phyloP scores from a whole-genome alignment of 1,139 yeast genomes.

The Magnusiomyces ingens region DNA sequence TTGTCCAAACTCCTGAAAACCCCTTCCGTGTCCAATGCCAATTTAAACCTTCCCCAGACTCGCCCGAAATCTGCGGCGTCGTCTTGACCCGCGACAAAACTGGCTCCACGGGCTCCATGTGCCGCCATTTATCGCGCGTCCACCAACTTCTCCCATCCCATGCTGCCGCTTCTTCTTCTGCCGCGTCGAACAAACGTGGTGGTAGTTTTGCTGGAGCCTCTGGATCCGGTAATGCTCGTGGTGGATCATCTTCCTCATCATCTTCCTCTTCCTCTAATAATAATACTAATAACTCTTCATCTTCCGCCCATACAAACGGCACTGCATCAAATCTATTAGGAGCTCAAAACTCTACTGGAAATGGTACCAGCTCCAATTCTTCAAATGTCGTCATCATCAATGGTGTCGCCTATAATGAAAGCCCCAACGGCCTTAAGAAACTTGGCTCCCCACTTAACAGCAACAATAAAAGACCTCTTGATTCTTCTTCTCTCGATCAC shows the following conservation, averaged over 20 bases:
- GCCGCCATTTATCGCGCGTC: conserved; percentile 16
- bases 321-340: too few species aligned
- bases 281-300: not conserved
- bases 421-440: too few species aligned
- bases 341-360: too few species aligned
- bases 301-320: too few species aligned
- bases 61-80: conserved; percentile 14
- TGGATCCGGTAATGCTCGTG: not conserved
- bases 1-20: conserved; percentile 16
- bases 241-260: not conserved
- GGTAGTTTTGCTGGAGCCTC: conserved; percentile 3
- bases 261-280: not conserved
- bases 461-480: not conserved
- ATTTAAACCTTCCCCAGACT: conserved; percentile 4
- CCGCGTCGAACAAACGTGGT: conserved; percentile 4
- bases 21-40: conserved; percentile 17
- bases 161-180: conserved; percentile 1
- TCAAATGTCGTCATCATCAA: not conserved
- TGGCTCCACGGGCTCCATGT: conserved; percentile 18
- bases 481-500: not conserved
- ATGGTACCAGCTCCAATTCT: not conserved
- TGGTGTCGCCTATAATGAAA: too few species aligned
- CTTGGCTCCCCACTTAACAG: too few species aligned
- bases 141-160: conserved; percentile 12
- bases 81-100: conserved; percentile 17